phyloP scores from a whole-genome alignment of 306 rosid species.

The Fagus sylvatica region DNA sequence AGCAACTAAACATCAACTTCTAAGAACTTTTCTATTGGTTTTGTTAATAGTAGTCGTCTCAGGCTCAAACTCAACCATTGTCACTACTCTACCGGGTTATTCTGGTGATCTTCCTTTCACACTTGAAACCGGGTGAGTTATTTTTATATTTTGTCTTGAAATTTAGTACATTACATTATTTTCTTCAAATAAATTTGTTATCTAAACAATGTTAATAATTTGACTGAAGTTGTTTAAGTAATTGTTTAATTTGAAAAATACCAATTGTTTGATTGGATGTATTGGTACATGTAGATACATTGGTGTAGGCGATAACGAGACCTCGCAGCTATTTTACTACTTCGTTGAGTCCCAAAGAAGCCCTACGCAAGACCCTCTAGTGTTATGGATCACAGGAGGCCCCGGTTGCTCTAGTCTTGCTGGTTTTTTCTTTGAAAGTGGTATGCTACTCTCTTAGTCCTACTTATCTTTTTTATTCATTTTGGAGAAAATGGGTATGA shows the following conservation, averaged over 20 bases:
- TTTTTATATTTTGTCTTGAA: too few relatives aligned
- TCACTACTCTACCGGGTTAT: constrained; percentile 17
- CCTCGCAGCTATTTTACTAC: constrained; percentile 10
- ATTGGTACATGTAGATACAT: constrained; percentile 1
- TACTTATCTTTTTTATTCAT: too few relatives aligned
- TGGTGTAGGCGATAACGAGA: constrained; percentile 20
- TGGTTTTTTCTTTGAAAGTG: constrained; percentile 18
- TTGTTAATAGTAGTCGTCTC: neutral
- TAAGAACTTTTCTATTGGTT: neutral
- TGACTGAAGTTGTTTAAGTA: too few relatives aligned
- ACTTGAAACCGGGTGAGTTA: constrained; percentile 17
- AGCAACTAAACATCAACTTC: neutral
- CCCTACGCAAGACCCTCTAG: constrained; percentile 15
- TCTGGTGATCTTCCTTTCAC: constrained; percentile 16
- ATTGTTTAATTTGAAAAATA: too few relatives aligned
- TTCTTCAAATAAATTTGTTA: too few relatives aligned
- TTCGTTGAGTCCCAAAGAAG: constrained; percentile 16
- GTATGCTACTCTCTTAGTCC: neutral
- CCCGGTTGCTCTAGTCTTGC: constrained; percentile 23
- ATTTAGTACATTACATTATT: too few relatives aligned
- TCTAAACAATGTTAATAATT: too few relatives aligned
- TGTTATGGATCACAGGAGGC: constrained; percentile 13
- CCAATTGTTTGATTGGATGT: too few relatives aligned
- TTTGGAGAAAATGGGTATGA: too few relatives aligned
- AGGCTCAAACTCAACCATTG: neutral